Evolutionary conservation across 2,329 filamentous ascomycete species (phyloP), one percentile per base, ranked within the genome.

Genomic region (Penicillium janthinellum): DNA sequence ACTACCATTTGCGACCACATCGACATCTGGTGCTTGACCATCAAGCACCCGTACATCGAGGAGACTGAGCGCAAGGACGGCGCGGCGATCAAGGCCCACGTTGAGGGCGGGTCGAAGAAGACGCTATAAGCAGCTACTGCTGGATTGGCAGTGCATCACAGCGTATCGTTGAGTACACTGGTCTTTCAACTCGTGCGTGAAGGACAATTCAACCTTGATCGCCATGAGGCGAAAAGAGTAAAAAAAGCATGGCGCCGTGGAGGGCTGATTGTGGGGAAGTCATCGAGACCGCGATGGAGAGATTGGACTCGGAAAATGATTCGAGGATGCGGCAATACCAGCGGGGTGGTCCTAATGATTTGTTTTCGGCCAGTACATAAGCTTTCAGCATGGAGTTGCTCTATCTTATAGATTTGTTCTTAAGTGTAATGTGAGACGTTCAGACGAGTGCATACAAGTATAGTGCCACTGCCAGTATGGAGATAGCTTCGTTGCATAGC

Each of bases 21-120:
- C 62, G 95, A 99, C 74, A 99, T 99, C 67, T 98, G 92, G 92
- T 99, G 95, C 74, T 82, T 99, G 74, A 96, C 91, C 1, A 99
- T 99, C 80, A 99, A 99, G 84, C 88, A 98, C 70, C 86, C 86
- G 0, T 82, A 83, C 61, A 73, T 80, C 38, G 80, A 82, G 57
- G 75, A 71, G 47, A 64, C 64, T 20, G 65, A 68, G 50, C 47
- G 39, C 61, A 69, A 69, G 59, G 55, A 56, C 15, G 68, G 75
- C 10, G 53, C 64, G 47, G 63, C 66, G 4, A 68, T 70, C 56
- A 74, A 75, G 62, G 65, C 64, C 42, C 54, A 59, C 20, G 59
- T 61, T 5, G 62, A 69, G 44, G 56, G 45, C 25, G 56, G 62
- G 42, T 61, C 62, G 17, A 75, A 75, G 64, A 75, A 75, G 62